A percentile compares a stretch with the other conserved stretches of the same genome.
Evolutionary conservation across 805 yeast species (phyloP).

Genomic region (Wickerhamiella qilinensis): DNA sequence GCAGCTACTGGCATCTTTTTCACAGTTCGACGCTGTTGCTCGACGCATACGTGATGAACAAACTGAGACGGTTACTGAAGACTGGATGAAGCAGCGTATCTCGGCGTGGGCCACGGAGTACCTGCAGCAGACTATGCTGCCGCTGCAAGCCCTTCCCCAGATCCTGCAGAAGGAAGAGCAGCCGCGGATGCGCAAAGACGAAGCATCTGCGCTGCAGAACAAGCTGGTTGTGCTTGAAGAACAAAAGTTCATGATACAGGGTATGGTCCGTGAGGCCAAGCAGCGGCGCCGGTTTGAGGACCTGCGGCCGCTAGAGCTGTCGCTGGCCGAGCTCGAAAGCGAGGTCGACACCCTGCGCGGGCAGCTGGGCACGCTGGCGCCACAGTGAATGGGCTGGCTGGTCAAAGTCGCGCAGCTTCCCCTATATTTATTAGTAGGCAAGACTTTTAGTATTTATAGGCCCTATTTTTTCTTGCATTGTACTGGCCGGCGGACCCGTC

Average conservation of each 20-base stretch:
- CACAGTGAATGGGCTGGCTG: no score
- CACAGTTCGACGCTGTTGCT: conserved; percentile 34
- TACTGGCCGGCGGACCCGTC: no score
- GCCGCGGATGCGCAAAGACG: conserved; percentile 15
- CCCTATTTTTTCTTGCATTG: no score
- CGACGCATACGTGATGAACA: conserved; percentile 26
- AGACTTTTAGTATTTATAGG: no score
- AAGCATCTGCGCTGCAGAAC: conserved; percentile 19
- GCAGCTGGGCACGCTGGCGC: conserved; percentile 40
- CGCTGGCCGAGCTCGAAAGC: conserved; percentile 37
- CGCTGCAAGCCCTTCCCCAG: conserved; percentile 44
- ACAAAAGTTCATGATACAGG: conserved; percentile 56
- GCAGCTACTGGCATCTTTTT: conserved; percentile 33
- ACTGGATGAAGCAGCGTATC: conserved; percentile 35
- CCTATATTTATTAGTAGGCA: no score
- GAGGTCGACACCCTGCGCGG: conserved; percentile 29
- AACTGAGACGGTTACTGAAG: conserved; percentile 28
- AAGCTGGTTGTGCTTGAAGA: conserved; percentile 77
- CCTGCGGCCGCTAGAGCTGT: conserved; percentile 39
- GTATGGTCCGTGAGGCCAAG: conserved; percentile 46
- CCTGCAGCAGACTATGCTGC: conserved; percentile 51
- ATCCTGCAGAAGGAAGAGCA: conserved; percentile 20
- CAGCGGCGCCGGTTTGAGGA: conserved; percentile 65
- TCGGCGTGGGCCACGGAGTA: conserved; percentile 39
- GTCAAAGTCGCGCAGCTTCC: no score